phyloP scores from a whole-genome alignment of 352 stramenopile species.

The Pythium brassicae region DNA sequence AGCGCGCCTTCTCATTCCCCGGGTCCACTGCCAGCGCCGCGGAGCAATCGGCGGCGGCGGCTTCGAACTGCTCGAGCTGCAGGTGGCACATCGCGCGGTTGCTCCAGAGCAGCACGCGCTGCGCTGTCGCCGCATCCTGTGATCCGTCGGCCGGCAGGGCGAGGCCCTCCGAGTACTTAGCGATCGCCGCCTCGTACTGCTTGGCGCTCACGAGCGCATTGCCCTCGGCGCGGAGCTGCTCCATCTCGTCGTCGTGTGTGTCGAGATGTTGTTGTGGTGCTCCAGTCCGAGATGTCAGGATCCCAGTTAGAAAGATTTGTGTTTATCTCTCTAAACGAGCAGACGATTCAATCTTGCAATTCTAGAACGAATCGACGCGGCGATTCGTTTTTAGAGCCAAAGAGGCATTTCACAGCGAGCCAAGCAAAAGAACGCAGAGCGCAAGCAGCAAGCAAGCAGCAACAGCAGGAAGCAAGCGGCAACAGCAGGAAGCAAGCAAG shows the following conservation, averaged over 20 bases:
- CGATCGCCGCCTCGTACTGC: conserved; percentile 48
- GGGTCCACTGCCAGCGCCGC: conserved; percentile 37
- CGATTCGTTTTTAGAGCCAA: too few species aligned
- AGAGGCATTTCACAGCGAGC: too few species aligned
- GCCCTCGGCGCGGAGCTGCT: conserved; percentile 56
- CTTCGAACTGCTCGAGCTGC: conserved; percentile 57
- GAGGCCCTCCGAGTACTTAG: conserved; percentile 67
- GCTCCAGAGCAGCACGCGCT: conserved; percentile 66
- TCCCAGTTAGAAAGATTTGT: too few species aligned
- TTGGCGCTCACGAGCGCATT: conserved; percentile 79
- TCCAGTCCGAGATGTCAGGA: too few species aligned
- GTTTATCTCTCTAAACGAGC: neutral
- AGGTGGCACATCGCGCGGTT: conserved; percentile 74
- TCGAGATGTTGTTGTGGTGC: neutral
- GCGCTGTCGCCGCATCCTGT: conserved; percentile 15
- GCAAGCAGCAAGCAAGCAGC: neutral
- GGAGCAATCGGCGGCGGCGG: conserved; percentile 51
- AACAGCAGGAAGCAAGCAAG: too few species aligned
- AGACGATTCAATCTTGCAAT: neutral
- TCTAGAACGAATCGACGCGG: neutral
- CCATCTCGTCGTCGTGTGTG: conserved; percentile 27
- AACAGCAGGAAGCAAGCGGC: too few species aligned
- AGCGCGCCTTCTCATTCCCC: conserved; percentile 74
- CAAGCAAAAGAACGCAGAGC: too few species aligned
- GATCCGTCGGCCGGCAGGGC: conserved; percentile 1